These are phyloP conservation scores for Hyaloscypha hepaticicola DNA, from an alignment of 495 filamentous ascomycete species.

Conservation along the genomic window DNA sequence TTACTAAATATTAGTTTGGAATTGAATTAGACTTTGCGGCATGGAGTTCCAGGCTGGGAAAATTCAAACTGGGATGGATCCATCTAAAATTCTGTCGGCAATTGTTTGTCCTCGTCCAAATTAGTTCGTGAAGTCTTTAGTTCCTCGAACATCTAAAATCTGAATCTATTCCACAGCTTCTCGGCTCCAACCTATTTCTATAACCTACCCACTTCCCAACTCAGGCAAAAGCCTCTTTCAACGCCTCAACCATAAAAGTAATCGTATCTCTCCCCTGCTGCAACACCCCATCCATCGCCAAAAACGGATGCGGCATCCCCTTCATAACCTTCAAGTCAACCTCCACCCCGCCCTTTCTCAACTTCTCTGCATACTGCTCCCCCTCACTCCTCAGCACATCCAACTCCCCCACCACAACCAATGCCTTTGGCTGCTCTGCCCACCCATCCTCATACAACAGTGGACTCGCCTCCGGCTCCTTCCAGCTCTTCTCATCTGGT, in stretches of 20 bases:
- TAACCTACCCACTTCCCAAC: not conserved
- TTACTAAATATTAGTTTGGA: constrained; percentile 13
- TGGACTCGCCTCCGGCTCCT: constrained; percentile 54
- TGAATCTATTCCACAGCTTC: not conserved
- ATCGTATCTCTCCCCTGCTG: constrained; percentile 54
- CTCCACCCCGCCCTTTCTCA: constrained; percentile 45
- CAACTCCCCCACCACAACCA: constrained; percentile 56
- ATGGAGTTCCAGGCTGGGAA: too few species aligned
- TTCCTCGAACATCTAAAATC: not conserved
- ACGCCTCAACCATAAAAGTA: constrained; percentile 51
- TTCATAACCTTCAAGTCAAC: constrained; percentile 56
- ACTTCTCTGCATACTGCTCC: constrained; percentile 50
- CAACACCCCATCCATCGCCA: constrained; percentile 58
- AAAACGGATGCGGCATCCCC: constrained; percentile 62
- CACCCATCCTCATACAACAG: constrained; percentile 48
- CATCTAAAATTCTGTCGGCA: too few species aligned
- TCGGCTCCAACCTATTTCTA: not conserved
- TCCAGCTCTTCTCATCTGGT: constrained; percentile 44
- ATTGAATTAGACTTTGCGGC: too few species aligned
- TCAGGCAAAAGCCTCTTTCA: constrained; percentile 39
- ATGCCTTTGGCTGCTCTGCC: constrained; percentile 47
- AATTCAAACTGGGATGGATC: too few species aligned
- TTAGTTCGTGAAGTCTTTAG: too few species aligned
- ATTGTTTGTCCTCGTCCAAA: too few species aligned
- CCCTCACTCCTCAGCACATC: constrained; percentile 56